Percentiles rank a stretch among this genome's conserved stretches.
Evolutionary conservation across 148 eudicot genomes (phyloP).

Genomic region (Chenopodium album): DNA sequence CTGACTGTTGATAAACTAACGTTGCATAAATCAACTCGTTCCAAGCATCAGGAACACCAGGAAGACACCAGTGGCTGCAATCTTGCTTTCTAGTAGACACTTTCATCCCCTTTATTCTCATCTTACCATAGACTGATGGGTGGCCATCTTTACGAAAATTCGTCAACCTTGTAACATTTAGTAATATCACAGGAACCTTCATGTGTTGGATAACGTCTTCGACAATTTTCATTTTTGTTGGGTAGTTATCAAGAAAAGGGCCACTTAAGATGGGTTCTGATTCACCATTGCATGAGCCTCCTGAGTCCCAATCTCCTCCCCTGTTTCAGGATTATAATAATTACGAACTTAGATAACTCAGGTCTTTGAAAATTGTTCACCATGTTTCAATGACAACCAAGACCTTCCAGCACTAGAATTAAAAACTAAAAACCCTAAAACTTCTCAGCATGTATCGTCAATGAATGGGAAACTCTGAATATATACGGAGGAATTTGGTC

Average conservation of each 20-base stretch:
- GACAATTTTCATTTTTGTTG: conserved; percentile 80
- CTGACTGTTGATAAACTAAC: conserved; percentile 42
- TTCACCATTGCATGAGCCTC: conserved; percentile 86
- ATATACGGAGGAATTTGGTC: background rate
- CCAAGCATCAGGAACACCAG: conserved; percentile 99
- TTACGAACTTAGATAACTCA: background rate
- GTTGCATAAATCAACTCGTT: conserved; percentile 82
- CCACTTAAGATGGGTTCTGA: conserved; percentile 60
- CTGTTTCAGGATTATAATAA: conserved; percentile 32
- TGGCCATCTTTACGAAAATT: conserved; percentile 92
- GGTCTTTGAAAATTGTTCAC: background rate
- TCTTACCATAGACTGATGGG: conserved; percentile 80
- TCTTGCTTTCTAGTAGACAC: conserved; percentile 71
- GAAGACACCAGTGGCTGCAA: conserved; percentile 99
- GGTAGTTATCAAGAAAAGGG: conserved; percentile 58
- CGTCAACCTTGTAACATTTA: conserved; percentile 77
- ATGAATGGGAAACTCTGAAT: background rate
- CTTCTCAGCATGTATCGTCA: background rate
- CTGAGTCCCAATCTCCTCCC: conserved; percentile 99
- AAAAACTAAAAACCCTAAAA: background rate
- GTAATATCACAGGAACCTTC: conserved; percentile 57
- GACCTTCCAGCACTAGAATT: background rate
- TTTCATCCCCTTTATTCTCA: conserved; percentile 33
- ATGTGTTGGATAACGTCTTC: conserved; percentile 69
- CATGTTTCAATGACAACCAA: background rate